These are phyloP conservation scores for Cryptomeria japonica DNA, from an alignment of 75 land plant species.

Conservation along the genomic window DNA sequence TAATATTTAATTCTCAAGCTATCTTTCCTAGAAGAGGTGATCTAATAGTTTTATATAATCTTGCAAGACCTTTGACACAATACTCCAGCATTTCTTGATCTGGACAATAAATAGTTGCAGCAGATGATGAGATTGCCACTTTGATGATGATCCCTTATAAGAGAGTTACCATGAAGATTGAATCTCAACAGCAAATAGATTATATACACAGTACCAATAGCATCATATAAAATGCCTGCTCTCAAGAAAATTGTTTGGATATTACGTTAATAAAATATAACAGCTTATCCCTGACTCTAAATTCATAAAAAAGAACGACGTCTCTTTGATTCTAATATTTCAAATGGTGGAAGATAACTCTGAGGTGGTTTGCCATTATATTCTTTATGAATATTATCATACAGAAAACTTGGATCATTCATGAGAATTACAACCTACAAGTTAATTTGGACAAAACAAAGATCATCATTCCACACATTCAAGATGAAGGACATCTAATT, in stretches of 20 bases:
- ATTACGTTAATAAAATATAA: neutral
- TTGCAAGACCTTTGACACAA: neutral
- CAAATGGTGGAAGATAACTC: neutral
- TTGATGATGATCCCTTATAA: neutral
- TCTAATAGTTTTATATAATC: neutral
- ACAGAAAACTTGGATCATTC: neutral
- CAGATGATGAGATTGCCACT: neutral
- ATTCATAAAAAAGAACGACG: neutral
- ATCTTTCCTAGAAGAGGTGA: neutral
- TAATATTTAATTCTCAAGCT: neutral
- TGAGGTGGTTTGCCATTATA: neutral
- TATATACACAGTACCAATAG: neutral
- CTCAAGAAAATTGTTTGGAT: neutral
- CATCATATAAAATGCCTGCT: neutral
- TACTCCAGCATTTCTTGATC: neutral
- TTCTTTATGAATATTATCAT: neutral
- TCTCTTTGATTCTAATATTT: neutral
- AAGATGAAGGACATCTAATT: neutral
- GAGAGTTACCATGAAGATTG: too few species aligned
- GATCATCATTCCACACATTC: neutral
- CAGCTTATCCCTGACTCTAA: neutral
- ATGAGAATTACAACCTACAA: neutral
- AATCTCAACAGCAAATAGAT: neutral
- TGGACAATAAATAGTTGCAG: neutral
- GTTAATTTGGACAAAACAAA: neutral